Base-by-base conservation (phyloP, 1,284 basidiomycete genomes). In the Trichosporon faecale region DNA sequence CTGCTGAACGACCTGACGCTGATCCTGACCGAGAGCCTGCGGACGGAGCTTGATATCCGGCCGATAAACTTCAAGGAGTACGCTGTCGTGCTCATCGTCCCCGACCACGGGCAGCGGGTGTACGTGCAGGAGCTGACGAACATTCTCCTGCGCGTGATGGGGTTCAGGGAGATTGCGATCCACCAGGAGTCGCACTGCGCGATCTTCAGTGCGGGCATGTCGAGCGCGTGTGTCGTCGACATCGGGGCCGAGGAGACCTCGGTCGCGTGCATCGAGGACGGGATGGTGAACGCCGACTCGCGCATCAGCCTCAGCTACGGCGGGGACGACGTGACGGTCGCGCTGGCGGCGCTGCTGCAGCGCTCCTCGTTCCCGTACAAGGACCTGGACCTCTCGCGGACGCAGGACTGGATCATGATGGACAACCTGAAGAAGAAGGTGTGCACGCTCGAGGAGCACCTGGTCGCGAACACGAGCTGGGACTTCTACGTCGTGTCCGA, bases 121-220 rank as follows among this genome's bases (percentile, higher is more conserved):
- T 98, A 97, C 79, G 88, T 98, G 66, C 89, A 90, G 69, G 91
- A 91, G 71, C 86, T 97, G 76, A 87, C 89, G 14, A 87, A 92
- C 74, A 84, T 98, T 16, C 83, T 98, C 7, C 83, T 99, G 52
- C 85, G 88, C 46, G 87, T 88, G 5, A 90, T 99, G 88, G 93
- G 93, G 0, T 98, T 98, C 86, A 93, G 91, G 80, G 91, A 95
- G 81, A 84, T 97, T 57, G 94, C 91, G 75, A 88, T 91, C 14
- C 93, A 95, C 81, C 94, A 96, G 92, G 95, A 97, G 86, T 91
- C 93, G 1, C 86, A 97, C 33, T 93, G 93, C 65, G 94, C 97
- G 5, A 93, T 94, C 1, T 98, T 97, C 80, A 94, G 95, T 21
- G 94, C 96, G 2, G 97, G 97, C 12, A 90, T 98, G 69, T 94